A percentile compares a stretch with the other conserved stretches of the same genome.
Conservation (phyloP, 129 eudicot species). For the Chrysanthemum seticuspe region DNA sequence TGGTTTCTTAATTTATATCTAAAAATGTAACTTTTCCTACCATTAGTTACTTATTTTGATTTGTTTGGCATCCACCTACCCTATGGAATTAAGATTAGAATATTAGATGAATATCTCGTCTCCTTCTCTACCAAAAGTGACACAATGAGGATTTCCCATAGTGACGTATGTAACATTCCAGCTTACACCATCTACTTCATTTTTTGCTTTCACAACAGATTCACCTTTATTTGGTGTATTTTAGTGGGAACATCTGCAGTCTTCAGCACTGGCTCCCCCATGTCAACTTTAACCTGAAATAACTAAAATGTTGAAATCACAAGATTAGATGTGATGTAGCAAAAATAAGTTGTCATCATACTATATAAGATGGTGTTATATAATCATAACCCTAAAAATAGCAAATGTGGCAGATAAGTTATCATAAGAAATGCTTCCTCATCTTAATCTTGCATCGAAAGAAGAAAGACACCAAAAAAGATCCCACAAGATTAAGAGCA, state of each 20-base stretch:
- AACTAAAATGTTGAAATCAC: conserved; percentile 22
- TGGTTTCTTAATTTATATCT: too few species aligned
- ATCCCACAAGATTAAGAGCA: not conserved
- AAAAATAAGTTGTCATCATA: not conserved
- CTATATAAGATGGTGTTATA: not conserved
- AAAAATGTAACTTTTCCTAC: too few species aligned
- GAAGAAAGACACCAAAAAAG: too few species aligned
- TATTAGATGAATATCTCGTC: conserved; percentile 39
- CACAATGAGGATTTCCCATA: conserved; percentile 99
- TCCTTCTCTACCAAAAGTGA: conserved; percentile 63
- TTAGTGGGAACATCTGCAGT: conserved; percentile 89
- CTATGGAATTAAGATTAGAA: not conserved
- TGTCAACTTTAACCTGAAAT: conserved; percentile 88
- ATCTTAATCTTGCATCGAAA: too few species aligned
- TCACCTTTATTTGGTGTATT: conserved; percentile 56
- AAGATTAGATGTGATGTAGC: conserved; percentile 1
- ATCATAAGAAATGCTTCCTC: too few species aligned
- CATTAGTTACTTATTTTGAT: too few species aligned
- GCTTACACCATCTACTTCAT: conserved; percentile 67
- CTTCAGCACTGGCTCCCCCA: conserved; percentile 95
- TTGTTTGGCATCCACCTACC: not conserved
- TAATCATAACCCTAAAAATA: too few species aligned
- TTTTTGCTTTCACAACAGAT: conserved; percentile 71
- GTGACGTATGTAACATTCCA: conserved; percentile 98
- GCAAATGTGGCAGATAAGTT: too few species aligned